Percentiles rank a stretch among this genome's conserved stretches.
These are phyloP conservation scores for Stagonosporopsis vannaccii DNA, from an alignment of 2,329 filamentous ascomycete genomes.

Conservation along the genomic window DNA sequence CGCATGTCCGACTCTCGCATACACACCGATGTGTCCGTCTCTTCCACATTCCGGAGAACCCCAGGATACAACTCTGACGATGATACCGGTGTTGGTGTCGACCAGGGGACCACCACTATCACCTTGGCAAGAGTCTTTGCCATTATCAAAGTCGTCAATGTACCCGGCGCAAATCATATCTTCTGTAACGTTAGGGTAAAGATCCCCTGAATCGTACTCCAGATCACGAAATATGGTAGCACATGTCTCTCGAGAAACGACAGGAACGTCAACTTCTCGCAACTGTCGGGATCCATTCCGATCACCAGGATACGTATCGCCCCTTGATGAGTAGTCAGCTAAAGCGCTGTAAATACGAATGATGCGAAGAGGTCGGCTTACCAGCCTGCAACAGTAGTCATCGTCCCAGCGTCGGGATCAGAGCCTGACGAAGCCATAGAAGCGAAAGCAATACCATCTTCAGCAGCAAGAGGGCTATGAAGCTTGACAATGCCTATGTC, in stretches of 20 bases:
- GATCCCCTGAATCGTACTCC: neutral
- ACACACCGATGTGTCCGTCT: neutral
- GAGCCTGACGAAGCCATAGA: slow-evolving; percentile 25
- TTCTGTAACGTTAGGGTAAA: neutral
- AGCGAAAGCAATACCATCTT: slow-evolving; percentile 31
- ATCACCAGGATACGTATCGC: neutral
- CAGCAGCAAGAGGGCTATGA: slow-evolving; percentile 23
- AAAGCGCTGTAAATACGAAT: neutral
- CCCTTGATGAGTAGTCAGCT: neutral
- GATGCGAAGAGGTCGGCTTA: neutral
- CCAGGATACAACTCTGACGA: neutral
- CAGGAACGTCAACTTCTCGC: neutral
- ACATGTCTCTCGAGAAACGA: neutral
- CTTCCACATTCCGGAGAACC: neutral
- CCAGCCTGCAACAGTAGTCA: slow-evolving; percentile 34
- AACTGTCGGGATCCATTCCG: neutral
- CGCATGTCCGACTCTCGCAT: neutral
- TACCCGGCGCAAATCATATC: neutral
- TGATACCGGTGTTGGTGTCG: neutral
- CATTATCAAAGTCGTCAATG: neutral
- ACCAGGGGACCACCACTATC: slow-evolving; percentile 1
- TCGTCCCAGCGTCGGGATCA: slow-evolving; percentile 29
- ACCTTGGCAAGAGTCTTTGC: neutral
- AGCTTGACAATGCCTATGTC: slow-evolving; percentile 38
- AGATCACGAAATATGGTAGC: neutral